phyloP scores from a whole-genome alignment of 345 rosid genomes.

The Hibiscus syriacus region DNA sequence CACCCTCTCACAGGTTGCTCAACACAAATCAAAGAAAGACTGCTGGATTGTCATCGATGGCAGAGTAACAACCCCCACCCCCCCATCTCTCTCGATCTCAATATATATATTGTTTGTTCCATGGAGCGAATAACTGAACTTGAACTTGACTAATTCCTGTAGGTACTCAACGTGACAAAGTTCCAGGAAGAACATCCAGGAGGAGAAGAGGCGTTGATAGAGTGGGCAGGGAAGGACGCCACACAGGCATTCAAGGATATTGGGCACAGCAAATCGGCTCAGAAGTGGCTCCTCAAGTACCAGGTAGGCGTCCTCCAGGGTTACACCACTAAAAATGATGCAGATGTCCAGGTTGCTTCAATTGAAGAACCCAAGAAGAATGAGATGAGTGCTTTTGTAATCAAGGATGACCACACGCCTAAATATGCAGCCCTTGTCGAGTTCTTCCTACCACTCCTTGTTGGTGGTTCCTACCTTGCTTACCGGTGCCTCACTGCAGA shows the following conservation, averaged over 20 bases:
- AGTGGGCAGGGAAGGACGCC: constrained; percentile 50
- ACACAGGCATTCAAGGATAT: constrained; percentile 37
- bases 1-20: constrained; percentile 39
- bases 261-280: constrained; percentile 55
- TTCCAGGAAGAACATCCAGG: constrained; percentile 61
- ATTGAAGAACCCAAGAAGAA: constrained; percentile 18
- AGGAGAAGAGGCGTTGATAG: constrained; percentile 52
- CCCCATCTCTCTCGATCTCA: neutral
- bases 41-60: constrained; percentile 34
- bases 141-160: neutral
- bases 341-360: constrained; percentile 6
- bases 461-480: constrained; percentile 38
- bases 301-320: constrained; percentile 47
- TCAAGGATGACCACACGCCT: constrained; percentile 25
- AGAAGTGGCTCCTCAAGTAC: constrained; percentile 32
- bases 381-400: constrained; percentile 45
- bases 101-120: neutral
- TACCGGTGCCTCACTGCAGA: constrained; percentile 24
- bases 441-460: constrained; percentile 37
- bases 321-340: constrained; percentile 14
- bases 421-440: constrained; percentile 24
- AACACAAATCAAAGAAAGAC: constrained; percentile 40
- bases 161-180: constrained; percentile 45
- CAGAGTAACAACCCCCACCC: constrained; percentile 8
- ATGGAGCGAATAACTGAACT: neutral